Evolutionary conservation across 441 rosid genomes (phyloP).

Genomic region (Hura crepitans): DNA sequence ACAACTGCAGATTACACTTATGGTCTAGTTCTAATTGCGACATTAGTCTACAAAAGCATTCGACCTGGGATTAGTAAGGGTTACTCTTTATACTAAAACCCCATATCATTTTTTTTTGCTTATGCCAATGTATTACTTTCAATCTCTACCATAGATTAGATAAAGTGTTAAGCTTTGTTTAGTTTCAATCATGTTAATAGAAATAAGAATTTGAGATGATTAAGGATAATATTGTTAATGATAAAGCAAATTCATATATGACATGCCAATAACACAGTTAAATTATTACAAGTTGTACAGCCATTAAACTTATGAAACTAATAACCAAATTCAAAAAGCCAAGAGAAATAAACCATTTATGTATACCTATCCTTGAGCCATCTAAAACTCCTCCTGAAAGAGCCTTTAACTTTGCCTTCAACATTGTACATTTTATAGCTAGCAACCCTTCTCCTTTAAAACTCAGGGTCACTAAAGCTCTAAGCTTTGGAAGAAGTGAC

Average conservation of each 20-base stretch:
- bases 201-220: not conserved
- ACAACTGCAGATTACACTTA: slow-evolving; percentile 77
- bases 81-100: slow-evolving; percentile 54
- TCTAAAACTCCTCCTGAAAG: slow-evolving; percentile 65
- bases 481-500: slow-evolving; percentile 50
- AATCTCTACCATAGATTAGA: slow-evolving; percentile 12
- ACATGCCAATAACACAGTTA: not conserved
- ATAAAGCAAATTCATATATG: not conserved
- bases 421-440: slow-evolving; percentile 78
- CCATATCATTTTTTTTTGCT: not conserved
- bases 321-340: not conserved
- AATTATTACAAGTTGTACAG: not conserved
- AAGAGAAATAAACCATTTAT: slow-evolving; percentile 39
- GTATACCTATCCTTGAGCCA: slow-evolving; percentile 80
- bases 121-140: slow-evolving; percentile 10
- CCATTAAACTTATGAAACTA: not conserved
- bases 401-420: slow-evolving; percentile 78
- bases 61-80: slow-evolving; percentile 52
- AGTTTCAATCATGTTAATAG: not conserved
- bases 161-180: slow-evolving; percentile 11
- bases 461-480: slow-evolving; percentile 66
- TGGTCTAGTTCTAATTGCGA: slow-evolving; percentile 57
- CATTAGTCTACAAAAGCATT: slow-evolving; percentile 55
- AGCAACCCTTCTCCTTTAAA: slow-evolving; percentile 83
- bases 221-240: no score